Evolutionary conservation across 805 yeast species (phyloP).

Genomic region (Pichia nanzhaoensis): DNA sequence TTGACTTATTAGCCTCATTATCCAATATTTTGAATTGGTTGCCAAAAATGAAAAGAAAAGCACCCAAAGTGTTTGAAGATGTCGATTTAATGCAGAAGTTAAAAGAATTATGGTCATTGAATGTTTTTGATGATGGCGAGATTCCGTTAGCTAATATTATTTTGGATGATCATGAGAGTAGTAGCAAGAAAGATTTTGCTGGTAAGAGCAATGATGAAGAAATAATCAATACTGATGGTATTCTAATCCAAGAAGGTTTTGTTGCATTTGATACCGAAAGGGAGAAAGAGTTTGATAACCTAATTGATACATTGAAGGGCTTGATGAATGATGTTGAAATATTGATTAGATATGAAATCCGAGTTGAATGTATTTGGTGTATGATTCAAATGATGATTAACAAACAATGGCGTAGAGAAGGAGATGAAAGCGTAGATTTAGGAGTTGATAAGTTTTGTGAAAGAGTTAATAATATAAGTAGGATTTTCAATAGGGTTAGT

Average conservation of each 20-base stretch:
- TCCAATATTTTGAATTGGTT: slow-evolving; percentile 57
- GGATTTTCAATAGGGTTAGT: slow-evolving; percentile 12
- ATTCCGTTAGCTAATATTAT: slow-evolving; percentile 7
- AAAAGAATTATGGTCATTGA: slow-evolving; percentile 27
- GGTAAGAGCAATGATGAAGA: slow-evolving; percentile 1
- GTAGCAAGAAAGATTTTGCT: background rate
- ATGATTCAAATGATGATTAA: slow-evolving; percentile 12
- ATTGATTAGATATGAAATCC: slow-evolving; percentile 50
- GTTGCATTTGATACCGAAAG: slow-evolving; percentile 26
- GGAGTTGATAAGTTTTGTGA: slow-evolving; percentile 16
- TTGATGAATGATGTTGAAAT: slow-evolving; percentile 36
- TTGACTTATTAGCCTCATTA: slow-evolving; percentile 47
- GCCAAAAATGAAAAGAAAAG: slow-evolving; percentile 43
- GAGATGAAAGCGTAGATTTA: slow-evolving; percentile 13
- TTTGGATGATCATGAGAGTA: background rate
- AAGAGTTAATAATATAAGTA: slow-evolving; percentile 10
- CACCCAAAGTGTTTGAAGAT: slow-evolving; percentile 14
- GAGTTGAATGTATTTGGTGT: slow-evolving; percentile 24
- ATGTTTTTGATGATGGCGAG: slow-evolving; percentile 12
- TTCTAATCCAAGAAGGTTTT: slow-evolving; percentile 12
- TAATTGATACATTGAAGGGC: slow-evolving; percentile 30
- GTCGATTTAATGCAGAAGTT: slow-evolving; percentile 18
- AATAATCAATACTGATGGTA: background rate
- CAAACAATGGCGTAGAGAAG: slow-evolving; percentile 8
- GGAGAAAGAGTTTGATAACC: slow-evolving; percentile 31